Evolutionary conservation across 75 land plant genomes (phyloP), one percentile per base, ranked within the genome.

Genomic region (Cupressus sempervirens): DNA sequence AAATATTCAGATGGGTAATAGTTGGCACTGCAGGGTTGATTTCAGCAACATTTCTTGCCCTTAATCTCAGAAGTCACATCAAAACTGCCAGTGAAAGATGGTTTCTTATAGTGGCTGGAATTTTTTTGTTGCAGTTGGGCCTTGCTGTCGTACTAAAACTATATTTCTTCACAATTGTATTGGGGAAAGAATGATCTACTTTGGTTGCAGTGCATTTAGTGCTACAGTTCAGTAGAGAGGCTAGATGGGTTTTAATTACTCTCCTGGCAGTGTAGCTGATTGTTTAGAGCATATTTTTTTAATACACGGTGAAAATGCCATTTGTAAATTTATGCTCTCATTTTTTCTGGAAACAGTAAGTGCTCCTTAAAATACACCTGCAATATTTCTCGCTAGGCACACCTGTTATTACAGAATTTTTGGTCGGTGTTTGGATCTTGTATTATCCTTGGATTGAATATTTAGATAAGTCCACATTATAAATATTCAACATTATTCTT

Each of bases 11-110:
- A 85, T 98, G 99, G 99, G 93, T 93, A 8, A 83, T 96, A 81
- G 98, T 93, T n/a, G 99, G 95, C 76, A 88, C 91, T 26, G 96
- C 99, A 48, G 98, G 95, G 58, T 89, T 96, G 74, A 89, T 96
- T 91, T 98, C 99, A n/a, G 98, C 99, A 87, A 88, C 91, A 29
- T 98, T 98, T 90, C 92, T 98, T 82, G 95, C 98, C 3, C 87
- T 96, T 72, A 98, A 98, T 81, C 93, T 98, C 76, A 90, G 94
- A 48, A 88, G 90, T 13, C 99, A 98, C 85, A 98, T 98, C 50
- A 89, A 82, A 82, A 94, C 98, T 46, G 98, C 98, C 23, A 96
- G 99, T 84, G 98, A 97, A 82, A 89, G 97, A 81, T 97, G 99
- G 99, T 92, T 97, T 77, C 86, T 97, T 54, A 93, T 97, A 83